A percentile compares a stretch with the other conserved stretches of the same genome.
These are phyloP conservation scores for Starmerella apicola DNA, from an alignment of 805 yeast genomes.

Conservation along the genomic window DNA sequence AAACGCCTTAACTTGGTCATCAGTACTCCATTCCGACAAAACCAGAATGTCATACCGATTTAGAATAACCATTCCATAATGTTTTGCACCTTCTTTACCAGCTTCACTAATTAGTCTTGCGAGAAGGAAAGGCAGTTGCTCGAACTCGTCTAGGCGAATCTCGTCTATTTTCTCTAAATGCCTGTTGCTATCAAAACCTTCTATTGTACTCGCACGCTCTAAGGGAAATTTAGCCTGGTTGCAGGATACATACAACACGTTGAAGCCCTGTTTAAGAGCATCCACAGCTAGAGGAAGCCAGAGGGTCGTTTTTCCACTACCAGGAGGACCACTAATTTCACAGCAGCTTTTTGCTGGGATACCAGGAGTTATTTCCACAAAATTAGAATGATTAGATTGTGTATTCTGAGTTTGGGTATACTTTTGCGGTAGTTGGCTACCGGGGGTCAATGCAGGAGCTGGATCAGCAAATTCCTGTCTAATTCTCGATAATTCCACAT, in stretches of 20 bases:
- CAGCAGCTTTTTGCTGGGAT: conserved; percentile 10
- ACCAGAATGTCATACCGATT: conserved; percentile 16
- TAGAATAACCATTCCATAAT: conserved; percentile 21
- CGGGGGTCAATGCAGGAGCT: too few species aligned
- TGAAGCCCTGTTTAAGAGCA: conserved; percentile 18
- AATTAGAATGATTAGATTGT: too few species aligned
- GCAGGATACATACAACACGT: conserved; percentile 21
- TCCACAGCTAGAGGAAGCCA: conserved; percentile 17
- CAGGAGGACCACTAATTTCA: conserved; percentile 26
- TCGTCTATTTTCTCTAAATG: conserved; percentile 6
- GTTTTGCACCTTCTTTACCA: conserved; percentile 24
- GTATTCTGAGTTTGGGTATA: too few species aligned
- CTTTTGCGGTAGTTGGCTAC: too few species aligned
- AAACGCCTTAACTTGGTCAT: conserved; percentile 1
- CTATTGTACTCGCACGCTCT: conserved; percentile 11
- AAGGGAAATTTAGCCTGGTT: conserved; percentile 18
- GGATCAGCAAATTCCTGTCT: too few species aligned
- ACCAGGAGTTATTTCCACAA: too few species aligned
- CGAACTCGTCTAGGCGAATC: conserved; percentile 4
- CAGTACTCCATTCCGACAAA: conserved; percentile 2
- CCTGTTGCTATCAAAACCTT: conserved; percentile 10
- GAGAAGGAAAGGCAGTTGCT: conserved; percentile 13
- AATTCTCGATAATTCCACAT: conserved; percentile 10
- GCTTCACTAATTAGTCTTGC: too few species aligned
- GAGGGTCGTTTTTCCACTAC: conserved; percentile 23